Conservation (phyloP, 345 rosid species). For the Ceriops decandra region DNA sequence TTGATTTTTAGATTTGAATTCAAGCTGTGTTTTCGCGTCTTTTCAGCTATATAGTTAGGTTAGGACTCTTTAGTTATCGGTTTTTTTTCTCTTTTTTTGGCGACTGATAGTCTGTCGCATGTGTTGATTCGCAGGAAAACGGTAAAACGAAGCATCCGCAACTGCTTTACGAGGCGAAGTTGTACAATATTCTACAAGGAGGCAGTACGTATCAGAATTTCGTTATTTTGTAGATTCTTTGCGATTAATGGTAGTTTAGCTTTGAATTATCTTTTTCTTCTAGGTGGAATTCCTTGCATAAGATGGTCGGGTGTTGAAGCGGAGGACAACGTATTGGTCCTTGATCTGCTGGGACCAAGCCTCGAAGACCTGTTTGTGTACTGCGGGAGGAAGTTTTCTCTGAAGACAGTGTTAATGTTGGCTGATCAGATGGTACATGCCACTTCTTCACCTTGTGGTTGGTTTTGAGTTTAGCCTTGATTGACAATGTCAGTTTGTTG, state of each 20-base stretch:
- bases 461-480: too few species aligned
- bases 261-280: slow-evolving; percentile 4
- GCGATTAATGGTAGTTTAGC: background rate
- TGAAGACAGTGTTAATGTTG: slow-evolving; percentile 80
- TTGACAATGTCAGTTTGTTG: too few species aligned
- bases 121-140: slow-evolving; percentile 54
- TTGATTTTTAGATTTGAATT: background rate
- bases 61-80: background rate
- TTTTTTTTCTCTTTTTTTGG: background rate
- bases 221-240: background rate
- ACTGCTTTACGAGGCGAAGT: slow-evolving; percentile 80
- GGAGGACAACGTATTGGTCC: slow-evolving; percentile 67
- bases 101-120: background rate
- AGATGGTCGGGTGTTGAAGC: slow-evolving; percentile 88
- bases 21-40: too few species aligned
- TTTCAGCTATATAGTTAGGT: too few species aligned
- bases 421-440: slow-evolving; percentile 86
- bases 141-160: slow-evolving; percentile 83
- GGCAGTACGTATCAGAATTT: slow-evolving; percentile 52
- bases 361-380: slow-evolving; percentile 87
- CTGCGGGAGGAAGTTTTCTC: slow-evolving; percentile 81
- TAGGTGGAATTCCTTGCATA: slow-evolving; percentile 78
- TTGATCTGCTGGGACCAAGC: slow-evolving; percentile 93
- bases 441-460: too few species aligned
- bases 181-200: slow-evolving; percentile 78